A percentile compares a stretch with the other conserved stretches of the same genome.
phyloP scores from a whole-genome alignment of 345 rosid genomes.

The Pelargonium nanum region DNA sequence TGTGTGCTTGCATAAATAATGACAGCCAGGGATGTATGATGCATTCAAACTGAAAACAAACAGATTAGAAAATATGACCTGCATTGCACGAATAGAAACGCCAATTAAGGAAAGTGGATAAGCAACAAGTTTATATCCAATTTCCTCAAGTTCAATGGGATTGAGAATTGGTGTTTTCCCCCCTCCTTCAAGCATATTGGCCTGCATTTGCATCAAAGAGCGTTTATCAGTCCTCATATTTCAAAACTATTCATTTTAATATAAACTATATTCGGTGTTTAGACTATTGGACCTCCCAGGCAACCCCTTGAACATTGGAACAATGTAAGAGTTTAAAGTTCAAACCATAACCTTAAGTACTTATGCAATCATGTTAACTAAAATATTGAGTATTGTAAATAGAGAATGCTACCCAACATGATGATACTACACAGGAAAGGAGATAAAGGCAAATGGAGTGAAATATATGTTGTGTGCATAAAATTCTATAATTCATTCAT shows the following conservation, averaged over 20 bases:
- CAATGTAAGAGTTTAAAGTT: too few relatives aligned
- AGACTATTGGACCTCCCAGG: too few relatives aligned
- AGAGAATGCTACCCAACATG: not conserved
- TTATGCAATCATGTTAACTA: too few relatives aligned
- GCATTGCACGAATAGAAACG: constrained; percentile 85
- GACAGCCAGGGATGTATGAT: not conserved
- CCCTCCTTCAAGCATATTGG: constrained; percentile 87
- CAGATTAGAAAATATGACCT: constrained; percentile 33
- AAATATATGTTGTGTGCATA: too few relatives aligned
- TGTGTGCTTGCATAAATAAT: too few relatives aligned
- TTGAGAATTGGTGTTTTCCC: constrained; percentile 67
- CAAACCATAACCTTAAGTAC: too few relatives aligned
- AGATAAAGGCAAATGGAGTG: too few relatives aligned
- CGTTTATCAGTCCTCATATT: constrained; percentile 12
- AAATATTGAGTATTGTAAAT: not conserved
- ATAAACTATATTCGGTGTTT: too few relatives aligned
- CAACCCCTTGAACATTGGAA: too few relatives aligned
- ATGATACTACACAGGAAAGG: too few relatives aligned
- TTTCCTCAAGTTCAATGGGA: constrained; percentile 70
- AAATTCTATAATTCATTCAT: too few relatives aligned
- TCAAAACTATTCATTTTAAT: too few relatives aligned
- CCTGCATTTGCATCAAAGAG: constrained; percentile 27
- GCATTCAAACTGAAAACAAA: not conserved
- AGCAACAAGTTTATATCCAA: constrained; percentile 76
- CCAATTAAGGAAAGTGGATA: constrained; percentile 84